Evolutionary conservation across 768 basidiomycete genomes (phyloP).

Genomic region (Mrakia hoshinonis): DNA sequence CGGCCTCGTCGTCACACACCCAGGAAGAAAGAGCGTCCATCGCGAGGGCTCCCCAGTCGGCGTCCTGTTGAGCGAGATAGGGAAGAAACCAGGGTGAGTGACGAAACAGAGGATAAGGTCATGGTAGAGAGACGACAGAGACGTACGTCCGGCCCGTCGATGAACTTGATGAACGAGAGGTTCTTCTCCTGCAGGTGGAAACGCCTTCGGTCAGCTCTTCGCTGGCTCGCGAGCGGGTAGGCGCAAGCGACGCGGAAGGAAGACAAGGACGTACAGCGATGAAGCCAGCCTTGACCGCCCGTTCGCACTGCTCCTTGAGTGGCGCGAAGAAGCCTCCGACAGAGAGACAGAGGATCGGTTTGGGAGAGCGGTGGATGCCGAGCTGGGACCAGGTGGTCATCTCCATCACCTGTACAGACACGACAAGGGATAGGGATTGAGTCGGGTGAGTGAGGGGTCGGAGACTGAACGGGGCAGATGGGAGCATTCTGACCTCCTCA

Average conservation of each 20-base stretch:
- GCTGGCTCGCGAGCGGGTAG: no score
- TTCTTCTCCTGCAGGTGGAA: constrained; percentile 13
- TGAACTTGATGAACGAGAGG: constrained; percentile 2
- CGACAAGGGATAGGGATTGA: background rate
- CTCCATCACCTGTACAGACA: constrained; percentile 62
- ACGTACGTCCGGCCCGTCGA: constrained; percentile 1
- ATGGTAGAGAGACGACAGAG: background rate
- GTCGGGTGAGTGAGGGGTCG: background rate
- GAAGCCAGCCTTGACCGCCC: constrained; percentile 61
- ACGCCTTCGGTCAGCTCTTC: no score
- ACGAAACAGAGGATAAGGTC: background rate
- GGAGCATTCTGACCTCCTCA: constrained; percentile 60
- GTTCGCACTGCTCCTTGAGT: constrained; percentile 63
- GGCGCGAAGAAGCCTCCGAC: constrained; percentile 75
- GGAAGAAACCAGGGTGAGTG: background rate
- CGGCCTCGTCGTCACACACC: constrained; percentile 11
- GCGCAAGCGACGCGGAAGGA: no score
- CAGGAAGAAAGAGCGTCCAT: constrained; percentile 10
- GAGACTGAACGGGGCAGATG: background rate
- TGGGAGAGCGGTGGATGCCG: constrained; percentile 59
- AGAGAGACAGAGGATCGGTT: constrained; percentile 51
- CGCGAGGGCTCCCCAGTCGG: constrained; percentile 22
- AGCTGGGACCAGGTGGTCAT: constrained; percentile 92
- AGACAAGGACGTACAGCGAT: constrained; percentile 45
- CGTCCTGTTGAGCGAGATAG: constrained; percentile 1